Base-by-base conservation (phyloP, 2,329 filamentous ascomycete genomes). In the Hirsutella minnesotensis region DNA sequence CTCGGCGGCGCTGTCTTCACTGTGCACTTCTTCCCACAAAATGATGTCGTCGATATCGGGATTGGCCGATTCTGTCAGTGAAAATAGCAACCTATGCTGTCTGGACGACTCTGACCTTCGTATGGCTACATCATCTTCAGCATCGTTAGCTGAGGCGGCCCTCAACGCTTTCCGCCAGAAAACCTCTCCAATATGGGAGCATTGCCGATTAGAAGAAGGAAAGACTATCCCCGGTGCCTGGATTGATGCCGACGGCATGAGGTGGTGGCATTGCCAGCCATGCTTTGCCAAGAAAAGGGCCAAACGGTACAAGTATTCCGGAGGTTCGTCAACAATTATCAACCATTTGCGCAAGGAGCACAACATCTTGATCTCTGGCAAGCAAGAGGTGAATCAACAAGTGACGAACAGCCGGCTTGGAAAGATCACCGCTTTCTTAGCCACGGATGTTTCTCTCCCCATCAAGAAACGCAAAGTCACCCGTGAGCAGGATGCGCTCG, bases 201-300 rank as follows among this genome's bases (percentile, higher is more conserved):
- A 27, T 27, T 27, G 24, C 24, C 24, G 24, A 27, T 27, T 27
- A 12, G 24, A 27, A 27, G 24, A 27, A 12, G 24, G 24, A 12
- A 27, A 27, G 12, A 12, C 7, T 12, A 27, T 27, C 24, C 24
- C 24, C 12, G 24, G 24, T 7, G 24, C 24, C 12, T 27, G 24
- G 24, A 27, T 27, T 12, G 24, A 27, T 27, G 12, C 24, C 24
- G 24, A 27, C 24, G 24, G 24, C 24, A 27, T 29, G 31, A 36
- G 18, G 36, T 41, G 33, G 40, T 41, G 40, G 40, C 34, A 41
- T 29, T 41, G 40, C 33, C 40, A 36, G 40, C 40, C 40, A 5
- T 41, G 40, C 31, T 41, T 41, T 31, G 34, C 20, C 31, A 41
- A 41, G 40, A 41, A 41, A 30, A 22, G 15, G 18, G 12, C 12